Evolutionary conservation across 1,139 yeast genomes (phyloP).

Genomic region (Debaryomyces robertsiae): DNA sequence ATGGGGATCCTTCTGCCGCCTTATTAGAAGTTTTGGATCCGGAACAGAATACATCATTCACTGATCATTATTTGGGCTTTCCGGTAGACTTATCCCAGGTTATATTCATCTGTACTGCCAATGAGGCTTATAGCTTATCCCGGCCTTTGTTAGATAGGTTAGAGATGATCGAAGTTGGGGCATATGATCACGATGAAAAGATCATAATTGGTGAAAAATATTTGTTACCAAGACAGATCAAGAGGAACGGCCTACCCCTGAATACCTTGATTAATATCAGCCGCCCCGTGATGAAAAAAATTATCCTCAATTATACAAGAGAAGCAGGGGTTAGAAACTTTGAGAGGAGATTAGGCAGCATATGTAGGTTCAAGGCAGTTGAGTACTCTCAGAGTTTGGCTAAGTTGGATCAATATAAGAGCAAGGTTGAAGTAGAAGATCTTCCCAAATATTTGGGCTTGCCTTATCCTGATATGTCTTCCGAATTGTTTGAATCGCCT

Average conservation of each 20-base stretch:
- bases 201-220: conserved; percentile 70
- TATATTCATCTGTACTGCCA: conserved; percentile 88
- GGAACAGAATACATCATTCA: conserved; percentile 78
- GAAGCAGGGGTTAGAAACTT: conserved; percentile 88
- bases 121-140: conserved; percentile 72
- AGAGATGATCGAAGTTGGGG: conserved; percentile 79
- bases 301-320: conserved; percentile 73
- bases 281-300: conserved; percentile 57
- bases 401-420: conserved; percentile 27
- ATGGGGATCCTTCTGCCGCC: conserved; percentile 94
- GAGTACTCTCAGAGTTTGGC: conserved; percentile 57
- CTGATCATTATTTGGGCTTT: conserved; percentile 85
- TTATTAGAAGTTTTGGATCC: conserved; percentile 88
- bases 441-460: conserved; percentile 56
- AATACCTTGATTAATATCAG: conserved; percentile 39
- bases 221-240: conserved; percentile 77
- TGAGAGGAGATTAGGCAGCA: conserved; percentile 70
- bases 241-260: conserved; percentile 65
- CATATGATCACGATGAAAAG: conserved; percentile 83
- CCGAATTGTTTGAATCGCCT: conserved; percentile 29
- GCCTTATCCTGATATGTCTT: conserved; percentile 40
- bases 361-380: conserved; percentile 82
- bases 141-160: conserved; percentile 84
- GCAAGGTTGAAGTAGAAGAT: conserved; percentile 44
- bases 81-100: conserved; percentile 87